Conservation (phyloP, 1,139 yeast species). For the Geotrichum siamense region DNA sequence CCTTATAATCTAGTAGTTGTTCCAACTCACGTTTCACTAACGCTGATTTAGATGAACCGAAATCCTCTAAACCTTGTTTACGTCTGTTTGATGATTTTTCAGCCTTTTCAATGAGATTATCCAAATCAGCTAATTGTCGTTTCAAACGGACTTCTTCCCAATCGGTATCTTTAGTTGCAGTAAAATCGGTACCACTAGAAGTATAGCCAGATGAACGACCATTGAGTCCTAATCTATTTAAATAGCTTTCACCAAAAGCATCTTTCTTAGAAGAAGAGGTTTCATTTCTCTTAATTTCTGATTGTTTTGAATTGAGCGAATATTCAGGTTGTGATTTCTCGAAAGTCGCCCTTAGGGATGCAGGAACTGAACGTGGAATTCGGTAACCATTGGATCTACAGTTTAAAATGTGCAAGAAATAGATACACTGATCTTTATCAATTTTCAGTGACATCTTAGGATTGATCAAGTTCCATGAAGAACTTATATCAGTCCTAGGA, state of each 20-base stretch:
- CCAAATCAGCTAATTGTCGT: conserved; percentile 70
- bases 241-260: conserved; percentile 44
- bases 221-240: conserved; percentile 41
- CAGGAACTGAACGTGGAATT: conserved; percentile 92
- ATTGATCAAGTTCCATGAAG: conserved; percentile 92
- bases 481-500: conserved; percentile 78
- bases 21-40: conserved; percentile 66
- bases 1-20: conserved; percentile 70
- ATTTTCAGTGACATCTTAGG: conserved; percentile 82
- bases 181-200: conserved; percentile 66
- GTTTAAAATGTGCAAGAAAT: conserved; percentile 81
- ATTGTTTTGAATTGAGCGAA: conserved; percentile 51
- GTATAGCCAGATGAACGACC: conserved; percentile 33
- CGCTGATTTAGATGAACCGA: conserved; percentile 37
- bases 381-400: conserved; percentile 84
- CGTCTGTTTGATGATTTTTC: conserved; percentile 45
- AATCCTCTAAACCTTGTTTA: conserved; percentile 39
- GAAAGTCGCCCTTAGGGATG: conserved; percentile 83
- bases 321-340: conserved; percentile 79
- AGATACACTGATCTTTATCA: conserved; percentile 88
- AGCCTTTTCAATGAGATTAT: conserved; percentile 52
- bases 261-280: conserved; percentile 34
- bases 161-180: conserved; percentile 64
- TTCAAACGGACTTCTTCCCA: conserved; percentile 85
- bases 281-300: conserved; percentile 31